phyloP scores from a whole-genome alignment of 768 basidiomycete genomes.

The Lepiota venenata region DNA sequence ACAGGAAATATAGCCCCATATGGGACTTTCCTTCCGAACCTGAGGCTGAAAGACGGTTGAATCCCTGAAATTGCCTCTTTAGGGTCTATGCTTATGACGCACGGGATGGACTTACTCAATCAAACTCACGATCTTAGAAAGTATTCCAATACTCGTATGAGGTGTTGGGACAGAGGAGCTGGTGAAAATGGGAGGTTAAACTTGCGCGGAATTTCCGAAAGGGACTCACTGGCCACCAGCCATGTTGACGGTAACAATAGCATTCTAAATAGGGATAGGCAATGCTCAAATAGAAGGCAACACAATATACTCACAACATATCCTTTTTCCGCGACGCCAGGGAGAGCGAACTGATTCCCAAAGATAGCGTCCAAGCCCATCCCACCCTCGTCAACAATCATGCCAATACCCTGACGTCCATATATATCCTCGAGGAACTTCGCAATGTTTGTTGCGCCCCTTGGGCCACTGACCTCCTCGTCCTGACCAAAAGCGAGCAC shows the following conservation, averaged over 20 bases:
- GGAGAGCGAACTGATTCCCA: conserved; percentile 24
- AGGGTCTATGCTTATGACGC: not conserved
- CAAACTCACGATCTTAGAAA: conserved; percentile 27
- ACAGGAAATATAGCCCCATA: conserved; percentile 27
- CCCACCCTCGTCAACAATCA: conserved; percentile 32
- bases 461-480: conserved; percentile 28
- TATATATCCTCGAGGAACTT: conserved; percentile 19
- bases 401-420: conserved; percentile 25
- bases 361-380: conserved; percentile 22
- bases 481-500: conserved; percentile 31
- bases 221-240: conserved; percentile 27
- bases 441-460: conserved; percentile 24
- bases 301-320: conserved; percentile 18
- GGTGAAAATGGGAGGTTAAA: not conserved
- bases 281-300: not conserved
- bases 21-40: conserved; percentile 20
- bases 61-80: conserved; percentile 16
- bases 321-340: conserved; percentile 30
- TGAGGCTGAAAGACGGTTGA: conserved; percentile 23
- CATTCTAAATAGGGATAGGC: conserved; percentile 17
- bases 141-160: conserved; percentile 27
- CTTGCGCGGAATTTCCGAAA: not conserved
- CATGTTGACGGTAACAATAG: conserved; percentile 25
- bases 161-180: conserved; percentile 26
- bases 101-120: conserved; percentile 19